These are phyloP conservation scores for Nevesoporus exiguus DNA, from an alignment of 768 basidiomycete genomes.

Conservation along the genomic window DNA sequence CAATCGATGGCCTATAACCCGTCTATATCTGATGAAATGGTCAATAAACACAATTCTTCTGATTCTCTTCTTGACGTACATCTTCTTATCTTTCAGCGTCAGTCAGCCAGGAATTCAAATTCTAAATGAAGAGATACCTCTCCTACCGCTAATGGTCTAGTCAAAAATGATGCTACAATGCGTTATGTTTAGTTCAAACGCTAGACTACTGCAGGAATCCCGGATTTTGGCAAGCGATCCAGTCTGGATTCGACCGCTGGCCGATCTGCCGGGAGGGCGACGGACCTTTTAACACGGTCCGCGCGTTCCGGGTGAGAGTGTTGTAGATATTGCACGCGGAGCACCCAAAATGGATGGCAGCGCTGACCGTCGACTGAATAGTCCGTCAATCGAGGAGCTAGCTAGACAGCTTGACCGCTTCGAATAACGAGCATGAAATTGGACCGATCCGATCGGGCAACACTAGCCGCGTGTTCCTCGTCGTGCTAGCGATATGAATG, in stretches of 20 bases:
- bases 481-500: slow-evolving; percentile 2
- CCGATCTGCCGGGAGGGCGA: background rate
- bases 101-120: slow-evolving; percentile 3
- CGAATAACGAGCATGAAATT: background rate
- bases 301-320: slow-evolving; percentile 7
- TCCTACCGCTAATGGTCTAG: slow-evolving; percentile 1
- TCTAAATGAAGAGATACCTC: slow-evolving; percentile 7
- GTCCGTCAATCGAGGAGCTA: background rate
- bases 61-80: slow-evolving; percentile 16
- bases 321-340: background rate
- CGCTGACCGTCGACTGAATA: background rate
- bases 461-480: background rate
- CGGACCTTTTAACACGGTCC: slow-evolving; percentile 2
- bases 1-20: slow-evolving; percentile 1
- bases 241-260: background rate
- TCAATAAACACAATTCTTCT: slow-evolving; percentile 1
- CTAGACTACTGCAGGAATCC: background rate
- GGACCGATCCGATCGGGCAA: background rate
- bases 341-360: background rate
- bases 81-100: slow-evolving; percentile 5
- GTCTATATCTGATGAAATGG: background rate
- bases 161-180: background rate
- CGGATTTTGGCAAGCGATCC: background rate
- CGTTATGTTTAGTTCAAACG: background rate
- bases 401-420: background rate